Percentiles rank a stretch among this genome's conserved stretches.
Conservation (phyloP, 495 filamentous ascomycete genomes). For the Podospora comata region DNA sequence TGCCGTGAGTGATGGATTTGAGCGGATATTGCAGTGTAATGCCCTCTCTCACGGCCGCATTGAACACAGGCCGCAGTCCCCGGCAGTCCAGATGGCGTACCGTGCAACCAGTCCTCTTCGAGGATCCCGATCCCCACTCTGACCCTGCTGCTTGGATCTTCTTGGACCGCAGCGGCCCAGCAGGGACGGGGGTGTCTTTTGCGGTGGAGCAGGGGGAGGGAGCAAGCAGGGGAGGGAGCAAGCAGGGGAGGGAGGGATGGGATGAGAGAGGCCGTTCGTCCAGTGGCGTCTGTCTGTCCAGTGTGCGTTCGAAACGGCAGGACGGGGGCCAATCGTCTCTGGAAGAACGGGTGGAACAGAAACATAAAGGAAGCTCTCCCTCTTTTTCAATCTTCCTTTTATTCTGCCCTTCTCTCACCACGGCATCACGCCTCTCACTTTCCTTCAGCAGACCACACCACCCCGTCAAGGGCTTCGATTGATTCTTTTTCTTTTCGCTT, state of each 20-base stretch:
- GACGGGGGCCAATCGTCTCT: conserved; percentile 25
- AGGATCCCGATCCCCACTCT: conserved; percentile 8
- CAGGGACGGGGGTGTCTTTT: not conserved
- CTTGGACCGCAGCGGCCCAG: conserved; percentile 5
- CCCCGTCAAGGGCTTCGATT: conserved; percentile 14
- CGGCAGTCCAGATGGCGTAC: too few relatives aligned
- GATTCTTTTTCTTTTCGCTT: conserved; percentile 21
- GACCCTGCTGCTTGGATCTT: conserved; percentile 4
- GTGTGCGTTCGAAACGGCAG: conserved; percentile 26
- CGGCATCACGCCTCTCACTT: conserved; percentile 24
- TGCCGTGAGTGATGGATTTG: not conserved
- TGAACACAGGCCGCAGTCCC: not conserved
- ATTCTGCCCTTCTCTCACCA: conserved; percentile 18
- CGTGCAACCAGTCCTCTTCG: not conserved
- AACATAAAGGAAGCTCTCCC: conserved; percentile 32
- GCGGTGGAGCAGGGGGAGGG: not conserved
- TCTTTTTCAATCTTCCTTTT: conserved; percentile 15
- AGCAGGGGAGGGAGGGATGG: conserved; percentile 9
- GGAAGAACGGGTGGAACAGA: conserved; percentile 22
- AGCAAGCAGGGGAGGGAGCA: not conserved
- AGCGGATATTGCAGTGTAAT: not conserved
- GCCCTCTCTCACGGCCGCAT: not conserved
- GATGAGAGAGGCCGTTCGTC: conserved; percentile 16
- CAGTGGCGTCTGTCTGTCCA: conserved; percentile 20
- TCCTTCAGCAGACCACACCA: conserved; percentile 20